Evolutionary conservation across 345 rosid genomes (phyloP).

Genomic region (Psidium guajava): DNA sequence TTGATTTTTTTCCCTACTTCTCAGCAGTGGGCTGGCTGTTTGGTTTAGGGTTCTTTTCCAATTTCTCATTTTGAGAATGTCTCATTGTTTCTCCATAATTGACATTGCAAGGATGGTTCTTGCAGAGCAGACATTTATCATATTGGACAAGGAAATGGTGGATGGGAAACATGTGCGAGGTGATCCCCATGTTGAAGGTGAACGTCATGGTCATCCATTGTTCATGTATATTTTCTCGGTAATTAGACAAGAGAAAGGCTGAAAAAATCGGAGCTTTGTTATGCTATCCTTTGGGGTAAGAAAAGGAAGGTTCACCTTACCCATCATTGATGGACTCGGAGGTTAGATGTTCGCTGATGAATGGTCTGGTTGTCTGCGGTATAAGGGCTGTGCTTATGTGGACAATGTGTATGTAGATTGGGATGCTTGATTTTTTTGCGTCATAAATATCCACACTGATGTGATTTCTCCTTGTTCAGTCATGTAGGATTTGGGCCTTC

Average conservation of each 20-base stretch:
- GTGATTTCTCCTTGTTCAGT: not conserved
- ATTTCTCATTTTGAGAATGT: not conserved
- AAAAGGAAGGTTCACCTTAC: not conserved
- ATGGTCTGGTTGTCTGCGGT: not conserved
- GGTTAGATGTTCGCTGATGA: not conserved
- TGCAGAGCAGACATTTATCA: slow-evolving; percentile 86
- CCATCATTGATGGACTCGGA: not conserved
- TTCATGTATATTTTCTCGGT: not conserved
- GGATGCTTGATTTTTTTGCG: not conserved
- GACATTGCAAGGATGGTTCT: not conserved
- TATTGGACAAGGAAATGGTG: slow-evolving; percentile 60
- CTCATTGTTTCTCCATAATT: not conserved
- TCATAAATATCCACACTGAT: not conserved
- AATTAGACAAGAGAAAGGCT: not conserved
- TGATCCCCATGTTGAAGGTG: slow-evolving; percentile 67
- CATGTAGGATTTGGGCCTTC: not conserved
- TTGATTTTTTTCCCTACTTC: not conserved
- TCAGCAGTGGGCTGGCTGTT: not conserved
- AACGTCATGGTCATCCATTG: not conserved
- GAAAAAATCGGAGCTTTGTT: not conserved
- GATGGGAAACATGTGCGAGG: slow-evolving; percentile 48
- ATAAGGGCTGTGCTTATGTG: not conserved
- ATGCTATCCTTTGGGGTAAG: not conserved
- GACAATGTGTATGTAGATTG: not conserved
- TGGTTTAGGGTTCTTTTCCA: not conserved